Conservation (phyloP, 208 protist species). For the Naegleria gruberi region DNA sequence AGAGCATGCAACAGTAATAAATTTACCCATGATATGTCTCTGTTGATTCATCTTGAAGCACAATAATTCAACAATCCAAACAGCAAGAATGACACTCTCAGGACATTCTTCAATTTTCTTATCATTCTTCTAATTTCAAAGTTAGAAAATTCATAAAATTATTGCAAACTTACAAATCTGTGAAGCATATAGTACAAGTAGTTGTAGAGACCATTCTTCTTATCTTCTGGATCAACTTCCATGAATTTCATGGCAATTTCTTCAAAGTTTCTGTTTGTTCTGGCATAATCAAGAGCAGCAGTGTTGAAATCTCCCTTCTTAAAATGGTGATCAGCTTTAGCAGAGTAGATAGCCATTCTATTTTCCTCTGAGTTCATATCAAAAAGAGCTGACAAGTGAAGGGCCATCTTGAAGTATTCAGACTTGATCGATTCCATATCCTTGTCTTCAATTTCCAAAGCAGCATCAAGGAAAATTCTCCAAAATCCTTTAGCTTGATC, state of each 20-base stretch:
- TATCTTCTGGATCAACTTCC: conserved; percentile 1
- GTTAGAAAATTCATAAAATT: neutral
- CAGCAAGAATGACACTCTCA: neutral
- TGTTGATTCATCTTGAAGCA: neutral
- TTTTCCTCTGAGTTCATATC: neutral
- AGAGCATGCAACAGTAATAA: neutral
- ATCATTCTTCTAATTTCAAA: neutral
- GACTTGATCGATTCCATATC: neutral
- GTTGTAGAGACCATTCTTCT: conserved; percentile 5
- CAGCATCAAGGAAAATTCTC: neutral
- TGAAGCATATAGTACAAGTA: conserved; percentile 11
- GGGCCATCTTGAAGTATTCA: neutral
- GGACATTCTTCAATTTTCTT: neutral
- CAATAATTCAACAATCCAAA: conserved; percentile 10
- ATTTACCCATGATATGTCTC: neutral
- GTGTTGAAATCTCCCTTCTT: neutral
- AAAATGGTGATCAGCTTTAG: conserved; percentile 1
- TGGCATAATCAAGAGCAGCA: neutral
- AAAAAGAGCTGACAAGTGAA: neutral
- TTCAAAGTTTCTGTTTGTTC: conserved; percentile 13
- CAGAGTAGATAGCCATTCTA: neutral
- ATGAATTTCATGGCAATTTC: conserved; percentile 11
- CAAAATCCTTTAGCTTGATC: conserved; percentile 4
- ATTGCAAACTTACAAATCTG: neutral
- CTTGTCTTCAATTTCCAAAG: neutral